Evolutionary conservation across 805 yeast species (phyloP), one percentile per base, ranked within the genome.

Genomic region (Candida oleophila): DNA sequence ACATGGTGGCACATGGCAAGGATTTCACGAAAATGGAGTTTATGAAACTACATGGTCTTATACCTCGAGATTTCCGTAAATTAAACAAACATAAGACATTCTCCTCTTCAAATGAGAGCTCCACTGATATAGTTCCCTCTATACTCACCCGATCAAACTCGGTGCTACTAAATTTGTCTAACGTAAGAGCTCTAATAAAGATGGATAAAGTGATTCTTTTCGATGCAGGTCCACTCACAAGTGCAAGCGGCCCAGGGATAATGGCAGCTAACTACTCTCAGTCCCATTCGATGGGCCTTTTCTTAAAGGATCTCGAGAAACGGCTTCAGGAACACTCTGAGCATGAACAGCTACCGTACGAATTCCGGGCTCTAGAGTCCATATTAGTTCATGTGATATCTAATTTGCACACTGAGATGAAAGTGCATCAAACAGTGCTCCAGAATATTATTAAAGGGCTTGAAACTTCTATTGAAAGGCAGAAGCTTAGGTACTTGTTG

Each of bases 281-380:
- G 50, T 68, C 80, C 1, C 73, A 71, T 43, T 67, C 78, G 2
- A 70, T 70, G 40, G 57, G 71, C 11, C 56, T 65, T n/a, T 74
- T 80, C 42, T 58, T 79, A 11, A 63, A 67, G 30, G 78, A 72
- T 39, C 52, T 80, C 53, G 59, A 69, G 3, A 61, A 59, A 15
- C 68, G 74, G 30, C 61, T 80, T 37, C 56, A 64, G 22, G 58
- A 66, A 4, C 60, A 64, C 3, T 65, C 65, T 14, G 57, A 54
- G 3, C 64, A 62, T 14, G 55, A 50, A 49, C 12, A 56, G 65
- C 2, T 89, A 16, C 92, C 96, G 0, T 94, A 90, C 64, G 99
- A 94, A 60, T 83, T 91, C 59, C 72, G 96, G 41, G 99, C 97
- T 0, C 61, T 94, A 35, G 99, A 94, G 59, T 83, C 95, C 0